These are phyloP conservation scores for Triticum dicoccoides DNA, from an alignment of 176 grass and related monocot genomes.

Conservation along the genomic window DNA sequence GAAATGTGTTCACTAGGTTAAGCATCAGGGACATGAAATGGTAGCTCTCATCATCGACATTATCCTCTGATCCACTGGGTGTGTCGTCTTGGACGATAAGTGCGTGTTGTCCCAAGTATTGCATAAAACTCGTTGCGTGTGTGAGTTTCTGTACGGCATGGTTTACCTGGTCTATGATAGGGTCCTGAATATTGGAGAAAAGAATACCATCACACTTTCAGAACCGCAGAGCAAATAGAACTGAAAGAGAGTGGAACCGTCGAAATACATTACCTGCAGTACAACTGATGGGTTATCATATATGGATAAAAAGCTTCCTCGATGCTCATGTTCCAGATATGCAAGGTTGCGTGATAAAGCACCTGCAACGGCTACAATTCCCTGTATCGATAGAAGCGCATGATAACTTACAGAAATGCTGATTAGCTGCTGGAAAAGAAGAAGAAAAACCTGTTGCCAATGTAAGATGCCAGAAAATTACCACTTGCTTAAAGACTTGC, in stretches of 20 bases:
- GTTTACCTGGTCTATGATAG: conserved; percentile 81
- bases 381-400: conserved; percentile 36
- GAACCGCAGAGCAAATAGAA: not conserved
- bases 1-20: conserved; percentile 82
- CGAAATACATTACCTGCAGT: conserved; percentile 44
- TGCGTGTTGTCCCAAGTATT: conserved; percentile 74
- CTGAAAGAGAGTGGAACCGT: not conserved
- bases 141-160: conserved; percentile 59
- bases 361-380: conserved; percentile 79
- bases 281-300: conserved; percentile 72
- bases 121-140: conserved; percentile 63
- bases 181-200: conserved; percentile 53
- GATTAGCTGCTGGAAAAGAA: conserved; percentile 1
- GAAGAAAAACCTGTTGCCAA: not conserved
- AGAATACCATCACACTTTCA: not conserved
- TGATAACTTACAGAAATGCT: conserved; percentile 16
- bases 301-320: conserved; percentile 69
- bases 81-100: conserved; percentile 71
- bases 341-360: conserved; percentile 78
- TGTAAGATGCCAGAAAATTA: conserved; percentile 40
- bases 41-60: conserved; percentile 59
- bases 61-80: conserved; percentile 52
- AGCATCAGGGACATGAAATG: conserved; percentile 70
- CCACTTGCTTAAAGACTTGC: conserved; percentile 99
- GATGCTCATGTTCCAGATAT: conserved; percentile 55